Base-by-base conservation (phyloP, 2,329 filamentous ascomycete genomes). In the Botrytis deweyae region DNA sequence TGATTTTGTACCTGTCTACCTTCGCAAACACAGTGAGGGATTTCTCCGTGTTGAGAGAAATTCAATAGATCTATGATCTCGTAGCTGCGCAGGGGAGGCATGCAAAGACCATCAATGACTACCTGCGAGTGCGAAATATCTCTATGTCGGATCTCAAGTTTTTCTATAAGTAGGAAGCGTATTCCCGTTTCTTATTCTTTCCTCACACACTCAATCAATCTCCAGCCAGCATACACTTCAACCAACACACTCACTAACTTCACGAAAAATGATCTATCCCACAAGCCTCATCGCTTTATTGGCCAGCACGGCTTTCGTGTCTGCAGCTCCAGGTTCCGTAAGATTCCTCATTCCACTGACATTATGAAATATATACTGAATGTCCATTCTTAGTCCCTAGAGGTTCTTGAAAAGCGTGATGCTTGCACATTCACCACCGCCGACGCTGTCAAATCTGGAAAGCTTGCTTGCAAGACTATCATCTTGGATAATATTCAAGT, bases 401-500 rank as follows among this genome's bases (percentile, higher is more conserved):
- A 4, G 29, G 18, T 9, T 33, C 38, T 70, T 4, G 72, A 36
- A 5, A 74, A 76, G 66, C 49, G 76, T 62, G 76, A 70, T 38
- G 74, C 62, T 75, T 90, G 88, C 81, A 89, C 87, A 20, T 89
- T 90, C 80, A 87, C 84, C 10, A 61, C 25, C 40, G 77, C 75
- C 65, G 85, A 86, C 63, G 77, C 83, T 7, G 87, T 85, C 61
- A 84, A 82, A 74, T 83, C 83, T 74, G 82, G 83, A 78, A 87
- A 88, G 81, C 77, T 79, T 7, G 83, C 83, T 18, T 91, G 89
- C 81, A 82, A 86, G 18, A 85, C 82, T 68, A 89, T 91, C 74
- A 80, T 84, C 33, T 82, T 91, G 33, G 84, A 83, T 74, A 83
- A 84, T 76, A 84, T 91, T 64, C 81, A 81, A 18, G 88, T 91